phyloP scores from a whole-genome alignment of 768 basidiomycete species.

The Pulveroboletus sp. region DNA sequence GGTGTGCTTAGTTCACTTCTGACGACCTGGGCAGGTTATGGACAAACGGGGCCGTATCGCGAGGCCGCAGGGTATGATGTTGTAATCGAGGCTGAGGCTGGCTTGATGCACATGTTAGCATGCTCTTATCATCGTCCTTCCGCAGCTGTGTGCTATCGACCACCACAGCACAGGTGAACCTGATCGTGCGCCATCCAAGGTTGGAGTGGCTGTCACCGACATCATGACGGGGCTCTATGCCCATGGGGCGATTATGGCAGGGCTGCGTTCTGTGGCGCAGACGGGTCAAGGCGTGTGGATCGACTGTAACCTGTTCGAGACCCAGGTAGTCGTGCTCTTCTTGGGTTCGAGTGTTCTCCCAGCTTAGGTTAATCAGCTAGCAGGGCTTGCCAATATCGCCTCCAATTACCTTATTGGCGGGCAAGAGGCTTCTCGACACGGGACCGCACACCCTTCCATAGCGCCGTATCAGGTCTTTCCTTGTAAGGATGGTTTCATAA shows the following conservation, averaged over 20 bases:
- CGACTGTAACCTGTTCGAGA: constrained; percentile 90
- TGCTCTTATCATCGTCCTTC: constrained; percentile 7
- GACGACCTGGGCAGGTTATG: constrained; percentile 49
- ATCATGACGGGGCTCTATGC: constrained; percentile 85
- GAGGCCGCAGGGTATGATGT: constrained; percentile 87
- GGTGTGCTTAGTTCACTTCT: neutral
- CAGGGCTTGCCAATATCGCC: constrained; percentile 87
- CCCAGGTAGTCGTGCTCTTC: constrained; percentile 53
- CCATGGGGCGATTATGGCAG: constrained; percentile 91
- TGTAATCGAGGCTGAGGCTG: constrained; percentile 83
- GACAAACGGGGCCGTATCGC: constrained; percentile 86
- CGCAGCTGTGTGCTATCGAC: constrained; percentile 9
- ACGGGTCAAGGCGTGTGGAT: constrained; percentile 89
- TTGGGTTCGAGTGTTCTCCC: neutral
- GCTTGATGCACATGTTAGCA: constrained; percentile 87
- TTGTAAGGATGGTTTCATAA: constrained; percentile 82
- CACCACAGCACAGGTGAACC: constrained; percentile 75
- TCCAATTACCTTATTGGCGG: constrained; percentile 90
- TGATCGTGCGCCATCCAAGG: constrained; percentile 82
- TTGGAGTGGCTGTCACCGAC: constrained; percentile 93
- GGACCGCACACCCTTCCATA: constrained; percentile 92
- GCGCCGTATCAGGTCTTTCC: constrained; percentile 92
- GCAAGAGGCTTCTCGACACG: constrained; percentile 76
- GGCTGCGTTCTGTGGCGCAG: constrained; percentile 70
- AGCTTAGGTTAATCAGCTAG: constrained; percentile 49